Evolutionary conservation across 2,329 filamentous ascomycete species (phyloP).

Genomic region (Fonsecaea multimorphosa): DNA sequence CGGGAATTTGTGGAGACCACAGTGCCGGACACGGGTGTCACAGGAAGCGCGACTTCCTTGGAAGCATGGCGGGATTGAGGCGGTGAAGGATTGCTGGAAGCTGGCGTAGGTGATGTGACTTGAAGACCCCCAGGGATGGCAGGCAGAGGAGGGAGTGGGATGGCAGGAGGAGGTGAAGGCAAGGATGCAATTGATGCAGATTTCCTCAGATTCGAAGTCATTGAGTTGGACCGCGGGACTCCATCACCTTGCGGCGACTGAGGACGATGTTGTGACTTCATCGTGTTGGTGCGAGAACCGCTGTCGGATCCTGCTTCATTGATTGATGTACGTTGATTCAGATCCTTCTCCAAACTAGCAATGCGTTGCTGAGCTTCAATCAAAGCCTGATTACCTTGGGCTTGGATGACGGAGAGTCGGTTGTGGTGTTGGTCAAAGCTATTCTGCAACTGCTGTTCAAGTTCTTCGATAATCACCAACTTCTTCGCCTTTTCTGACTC

Average conservation of each 20-base stretch:
- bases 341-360: slow-evolving; percentile 68
- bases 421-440: slow-evolving; percentile 97
- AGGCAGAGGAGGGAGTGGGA: slow-evolving; percentile 92
- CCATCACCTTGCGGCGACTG: slow-evolving; percentile 53
- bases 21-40: slow-evolving; percentile 33
- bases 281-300: slow-evolving; percentile 37
- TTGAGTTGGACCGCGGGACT: slow-evolving; percentile 63
- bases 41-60: slow-evolving; percentile 68
- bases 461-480: slow-evolving; percentile 86
- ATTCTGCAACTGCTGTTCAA: slow-evolving; percentile 93
- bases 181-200: slow-evolving; percentile 80
- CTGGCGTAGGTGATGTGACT: slow-evolving; percentile 30
- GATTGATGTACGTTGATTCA: slow-evolving; percentile 53
- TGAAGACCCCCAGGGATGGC: slow-evolving; percentile 54
- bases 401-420: slow-evolving; percentile 80
- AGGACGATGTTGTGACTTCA: slow-evolving; percentile 42
- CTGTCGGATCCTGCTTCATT: slow-evolving; percentile 56
- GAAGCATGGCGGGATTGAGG: slow-evolving; percentile 74
- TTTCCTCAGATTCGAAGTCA: slow-evolving; percentile 78
- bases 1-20: slow-evolving; percentile 32
- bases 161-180: slow-evolving; percentile 91
- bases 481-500: slow-evolving; percentile 82
- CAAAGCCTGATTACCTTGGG: slow-evolving; percentile 74
- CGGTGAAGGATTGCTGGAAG: slow-evolving; percentile 61
- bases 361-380: slow-evolving; percentile 77